phyloP scores from a whole-genome alignment of 208 protist genomes.

The Strigomonas galati region DNA sequence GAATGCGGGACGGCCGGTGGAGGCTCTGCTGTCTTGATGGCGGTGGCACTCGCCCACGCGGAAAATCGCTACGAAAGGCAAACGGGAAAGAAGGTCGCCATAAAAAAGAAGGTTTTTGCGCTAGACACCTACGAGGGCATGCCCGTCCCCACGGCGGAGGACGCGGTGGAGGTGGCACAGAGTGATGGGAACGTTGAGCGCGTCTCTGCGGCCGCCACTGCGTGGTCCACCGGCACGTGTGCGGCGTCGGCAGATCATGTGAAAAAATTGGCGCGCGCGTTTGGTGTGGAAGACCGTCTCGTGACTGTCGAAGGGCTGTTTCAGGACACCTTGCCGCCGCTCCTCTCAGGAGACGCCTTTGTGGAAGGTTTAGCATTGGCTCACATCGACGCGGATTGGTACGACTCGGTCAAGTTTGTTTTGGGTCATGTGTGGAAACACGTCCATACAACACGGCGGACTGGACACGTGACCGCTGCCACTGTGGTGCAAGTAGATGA shows the following conservation, averaged over 20 bases:
- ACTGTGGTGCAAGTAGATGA: conserved; percentile 77
- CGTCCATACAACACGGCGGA: background rate
- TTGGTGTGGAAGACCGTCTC: conserved; percentile 56
- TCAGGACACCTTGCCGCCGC: conserved; percentile 36
- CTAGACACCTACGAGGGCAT: conserved; percentile 75
- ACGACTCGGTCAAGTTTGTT: conserved; percentile 53
- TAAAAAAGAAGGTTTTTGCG: conserved; percentile 36
- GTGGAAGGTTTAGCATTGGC: conserved; percentile 43
- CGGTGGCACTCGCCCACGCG: conserved; percentile 35
- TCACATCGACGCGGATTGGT: conserved; percentile 82
- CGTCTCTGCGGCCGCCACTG: conserved; percentile 16
- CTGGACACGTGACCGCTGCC: background rate
- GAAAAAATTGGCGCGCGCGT: conserved; percentile 39
- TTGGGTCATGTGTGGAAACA: conserved; percentile 30
- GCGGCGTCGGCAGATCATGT: conserved; percentile 34
- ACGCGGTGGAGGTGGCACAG: conserved; percentile 12
- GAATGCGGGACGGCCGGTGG: conserved; percentile 78
- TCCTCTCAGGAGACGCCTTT: conserved; percentile 29
- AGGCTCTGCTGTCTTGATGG: conserved; percentile 63
- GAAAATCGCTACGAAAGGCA: conserved; percentile 17
- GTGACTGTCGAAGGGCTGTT: conserved; percentile 51
- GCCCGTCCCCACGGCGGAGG: conserved; percentile 44
- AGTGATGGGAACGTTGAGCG: background rate
- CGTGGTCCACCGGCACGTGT: conserved; percentile 74
- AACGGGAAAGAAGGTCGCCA: background rate